A percentile compares a stretch with the other conserved stretches of the same genome.
Evolutionary conservation across 257 asterid species (phyloP).

Genomic region (Ballota nigra): DNA sequence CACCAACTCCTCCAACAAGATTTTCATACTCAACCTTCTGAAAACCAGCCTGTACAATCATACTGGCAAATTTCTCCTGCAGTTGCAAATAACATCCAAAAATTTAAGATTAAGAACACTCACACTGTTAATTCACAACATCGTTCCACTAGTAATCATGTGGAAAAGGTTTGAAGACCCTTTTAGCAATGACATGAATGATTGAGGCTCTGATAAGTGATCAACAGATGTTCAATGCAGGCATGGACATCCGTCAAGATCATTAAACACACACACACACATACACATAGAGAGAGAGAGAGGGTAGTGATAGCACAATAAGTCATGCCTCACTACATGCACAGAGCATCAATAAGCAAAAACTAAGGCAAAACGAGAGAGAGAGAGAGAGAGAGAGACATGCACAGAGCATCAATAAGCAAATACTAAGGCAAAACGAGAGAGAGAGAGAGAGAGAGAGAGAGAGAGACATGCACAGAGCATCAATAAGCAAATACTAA

Average conservation of each 20-base stretch:
- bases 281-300: too few species aligned
- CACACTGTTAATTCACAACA: background rate
- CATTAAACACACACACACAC: background rate
- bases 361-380: too few species aligned
- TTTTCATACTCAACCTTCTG: slow-evolving; percentile 93
- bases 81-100: slow-evolving; percentile 5
- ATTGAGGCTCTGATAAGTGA: background rate
- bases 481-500: too few species aligned
- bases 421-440: too few species aligned
- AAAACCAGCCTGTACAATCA: slow-evolving; percentile 92
- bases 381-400: too few species aligned
- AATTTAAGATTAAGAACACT: background rate
- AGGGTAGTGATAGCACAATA: too few species aligned
- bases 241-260: background rate
- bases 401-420: too few species aligned
- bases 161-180: background rate
- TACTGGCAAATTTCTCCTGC: slow-evolving; percentile 80
- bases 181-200: background rate
- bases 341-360: background rate
- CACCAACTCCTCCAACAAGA: slow-evolving; percentile 93
- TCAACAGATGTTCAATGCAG: background rate
- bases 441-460: too few species aligned
- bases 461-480: too few species aligned
- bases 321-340: background rate
- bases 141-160: background rate